Base-by-base conservation (phyloP, 2,329 filamentous ascomycete genomes). In the Colletotrichum paranaense region DNA sequence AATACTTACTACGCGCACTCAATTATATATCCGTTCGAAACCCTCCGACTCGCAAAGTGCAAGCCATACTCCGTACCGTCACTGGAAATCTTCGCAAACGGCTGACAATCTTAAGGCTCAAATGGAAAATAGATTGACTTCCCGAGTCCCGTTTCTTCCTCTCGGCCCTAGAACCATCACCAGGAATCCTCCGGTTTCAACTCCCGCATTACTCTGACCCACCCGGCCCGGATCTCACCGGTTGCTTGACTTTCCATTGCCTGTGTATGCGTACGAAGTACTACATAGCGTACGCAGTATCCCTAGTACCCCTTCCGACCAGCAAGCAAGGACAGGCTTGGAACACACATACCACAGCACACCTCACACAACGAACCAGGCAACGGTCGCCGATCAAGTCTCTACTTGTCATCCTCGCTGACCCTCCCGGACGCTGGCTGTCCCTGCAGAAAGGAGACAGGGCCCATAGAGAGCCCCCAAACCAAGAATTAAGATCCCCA, bases 391-490 rank as follows among this genome's bases (percentile, higher is more conserved):
- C 57, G 35, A 35, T 55, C 22, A 11, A 26, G 22, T 26, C 35
- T 42, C 49, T 22, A 32, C 32, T 46, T 49, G n/a, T n/a, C 32
- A n/a, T 52, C 28, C 22, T 24, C 46, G n/a, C 49, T 38, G 46
- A 22, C 57, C 64, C 38, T 42, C 38, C 38, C 6, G 38, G 38
- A 42, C 16, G 38, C 49, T 58, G 63, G 46, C 22, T 55, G 59
- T 62, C 14, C 56, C 62, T 64, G 63, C 63, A 67, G 42, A 32
- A 32, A 30, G 28, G 38, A 42, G 53, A 53, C 38, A 66, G 62
- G 38, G 11, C 62, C 53, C 22, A 9, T 8, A 28, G 49, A 35
- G 42, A 42, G 58, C 58, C 42, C 64, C 28, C 30, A 62, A 16
- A 66, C 22, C 42, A 16, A n/a, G 28, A 46, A 32, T 67, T 66